Evolutionary conservation across 805 yeast genomes (phyloP), one percentile per base, ranked within the genome.

Genomic region (Saturnispora halmiae): DNA sequence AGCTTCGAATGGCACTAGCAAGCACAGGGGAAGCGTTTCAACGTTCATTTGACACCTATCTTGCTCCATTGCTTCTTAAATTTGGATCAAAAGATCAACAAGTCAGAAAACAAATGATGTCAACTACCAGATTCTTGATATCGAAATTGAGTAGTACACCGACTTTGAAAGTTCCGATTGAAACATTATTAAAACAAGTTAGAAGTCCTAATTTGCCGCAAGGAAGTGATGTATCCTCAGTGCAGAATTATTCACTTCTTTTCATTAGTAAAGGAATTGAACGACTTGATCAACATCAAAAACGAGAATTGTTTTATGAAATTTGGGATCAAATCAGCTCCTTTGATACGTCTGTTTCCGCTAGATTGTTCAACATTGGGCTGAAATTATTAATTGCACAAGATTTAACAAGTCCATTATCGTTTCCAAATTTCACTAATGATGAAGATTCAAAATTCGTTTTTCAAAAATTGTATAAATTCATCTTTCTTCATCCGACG

Each of bases 1-100:
- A 88, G 58, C 71, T 88, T 36, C 66, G 85, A 30, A 67, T 90
- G 15, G 90, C 94, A 1, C 63, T 90, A 31, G 84, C 96, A 0
- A 74, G 73, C 36, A 65, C 79, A 0, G 82, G 79, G 35, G 67
- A 60, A 2, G 82, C 81, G 52, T 71, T 87, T 41, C 79, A 82
- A 52, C 54, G 70, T 2, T 61, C 79, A 4, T 56, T 92, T 31
- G 66, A 68, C 9, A 59, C 73, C 1, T 90, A 81, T 53, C 65
- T 90, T 32, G 70, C 85, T 1, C 96, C 98, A 1, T 55, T 90
- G 21, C 61, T 90, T 27, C 64, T 88, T 46, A 90, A 90, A 55
- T 67, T 88, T 39, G 73, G 81, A 2, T 86, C 96, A 13, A 72
- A 79, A 3, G 73, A 82, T 56, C 63, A 66, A 0, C 63, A 72